phyloP scores from a whole-genome alignment of 2,329 filamentous ascomycete species.

The Cercospora berteroae region DNA sequence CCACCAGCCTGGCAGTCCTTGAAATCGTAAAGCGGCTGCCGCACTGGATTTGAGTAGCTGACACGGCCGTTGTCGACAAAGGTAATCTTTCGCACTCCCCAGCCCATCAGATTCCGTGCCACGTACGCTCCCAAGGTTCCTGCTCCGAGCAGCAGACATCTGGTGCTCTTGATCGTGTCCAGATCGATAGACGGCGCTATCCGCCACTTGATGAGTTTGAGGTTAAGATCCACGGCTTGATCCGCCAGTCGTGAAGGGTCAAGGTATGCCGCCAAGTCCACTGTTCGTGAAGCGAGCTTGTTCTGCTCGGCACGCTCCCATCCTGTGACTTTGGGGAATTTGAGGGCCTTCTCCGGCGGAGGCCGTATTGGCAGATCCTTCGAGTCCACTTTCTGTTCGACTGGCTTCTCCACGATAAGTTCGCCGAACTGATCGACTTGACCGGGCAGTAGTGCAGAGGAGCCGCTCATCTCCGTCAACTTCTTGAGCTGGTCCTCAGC shows the following conservation, averaged over 20 bases:
- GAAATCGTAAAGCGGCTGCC: conserved; percentile 89
- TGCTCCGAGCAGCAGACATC: conserved; percentile 84
- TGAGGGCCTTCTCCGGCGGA: conserved; percentile 41
- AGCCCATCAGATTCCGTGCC: conserved; percentile 85
- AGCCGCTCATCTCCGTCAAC: conserved; percentile 29
- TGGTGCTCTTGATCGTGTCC: conserved; percentile 83
- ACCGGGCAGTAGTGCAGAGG: conserved; percentile 31
- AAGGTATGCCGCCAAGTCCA: conserved; percentile 89
- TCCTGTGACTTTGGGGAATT: conserved; percentile 77
- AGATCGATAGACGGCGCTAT: conserved; percentile 86
- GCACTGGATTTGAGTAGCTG: conserved; percentile 93
- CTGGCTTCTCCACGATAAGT: conserved; percentile 29
- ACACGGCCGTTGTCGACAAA: conserved; percentile 93
- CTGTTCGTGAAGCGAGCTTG: conserved; percentile 73
- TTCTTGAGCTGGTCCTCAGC: conserved; percentile 26
- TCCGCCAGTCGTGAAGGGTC: conserved; percentile 84
- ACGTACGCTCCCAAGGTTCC: conserved; percentile 94
- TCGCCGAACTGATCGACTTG: conserved; percentile 36
- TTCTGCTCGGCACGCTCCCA: conserved; percentile 84
- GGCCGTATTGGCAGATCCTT: conserved; percentile 20
- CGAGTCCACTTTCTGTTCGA: conserved; percentile 5
- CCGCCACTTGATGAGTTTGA: conserved; percentile 98
- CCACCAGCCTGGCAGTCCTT: conserved; percentile 85
- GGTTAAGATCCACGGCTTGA: conserved; percentile 90
- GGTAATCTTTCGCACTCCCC: conserved; percentile 92